These are phyloP conservation scores for Leishmania martiniquensis DNA, from an alignment of 208 protist genomes.

Conservation along the genomic window DNA sequence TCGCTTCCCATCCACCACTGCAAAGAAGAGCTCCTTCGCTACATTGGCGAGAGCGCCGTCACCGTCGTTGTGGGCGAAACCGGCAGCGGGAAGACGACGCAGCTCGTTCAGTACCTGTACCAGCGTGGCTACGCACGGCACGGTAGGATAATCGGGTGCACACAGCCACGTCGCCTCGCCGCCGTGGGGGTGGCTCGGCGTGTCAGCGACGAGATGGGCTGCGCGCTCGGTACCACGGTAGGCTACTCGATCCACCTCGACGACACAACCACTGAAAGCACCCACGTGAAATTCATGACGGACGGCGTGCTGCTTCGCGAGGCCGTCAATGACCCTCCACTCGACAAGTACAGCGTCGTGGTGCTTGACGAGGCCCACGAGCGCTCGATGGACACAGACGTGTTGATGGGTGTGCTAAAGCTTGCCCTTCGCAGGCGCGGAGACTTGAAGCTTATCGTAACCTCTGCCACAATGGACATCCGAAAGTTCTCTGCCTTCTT, in stretches of 20 bases:
- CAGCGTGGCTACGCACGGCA: slow-evolving; percentile 65
- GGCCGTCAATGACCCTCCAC: slow-evolving; percentile 83
- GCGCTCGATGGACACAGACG: slow-evolving; percentile 96
- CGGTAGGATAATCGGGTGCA: slow-evolving; percentile 84
- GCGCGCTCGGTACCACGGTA: slow-evolving; percentile 79
- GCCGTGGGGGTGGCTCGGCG: slow-evolving; percentile 94
- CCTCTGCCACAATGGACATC: slow-evolving; percentile 99
- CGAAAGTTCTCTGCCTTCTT: slow-evolving; percentile 98
- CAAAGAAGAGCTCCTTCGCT: slow-evolving; percentile 72
- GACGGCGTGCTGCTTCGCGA: slow-evolving; percentile 97
- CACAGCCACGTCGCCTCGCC: slow-evolving; percentile 96
- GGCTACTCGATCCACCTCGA: slow-evolving; percentile 96
- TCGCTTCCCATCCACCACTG: slow-evolving; percentile 77
- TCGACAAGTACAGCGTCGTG: slow-evolving; percentile 96
- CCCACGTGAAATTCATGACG: slow-evolving; percentile 96
- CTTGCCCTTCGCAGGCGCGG: slow-evolving; percentile 71
- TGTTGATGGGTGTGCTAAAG: slow-evolving; percentile 97
- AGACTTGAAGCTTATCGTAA: slow-evolving; percentile 99
- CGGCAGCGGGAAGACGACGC: slow-evolving; percentile 93
- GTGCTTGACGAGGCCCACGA: slow-evolving; percentile 99
- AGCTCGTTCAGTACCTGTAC: slow-evolving; percentile 91
- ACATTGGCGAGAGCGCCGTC: slow-evolving; percentile 81
- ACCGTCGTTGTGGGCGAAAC: slow-evolving; percentile 90
- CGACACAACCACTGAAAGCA: slow-evolving; percentile 80
- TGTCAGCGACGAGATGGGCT: slow-evolving; percentile 93